These are phyloP conservation scores for Chimonanthus praecox DNA, from an alignment of 164 flowering plant genomes.

Conservation along the genomic window DNA sequence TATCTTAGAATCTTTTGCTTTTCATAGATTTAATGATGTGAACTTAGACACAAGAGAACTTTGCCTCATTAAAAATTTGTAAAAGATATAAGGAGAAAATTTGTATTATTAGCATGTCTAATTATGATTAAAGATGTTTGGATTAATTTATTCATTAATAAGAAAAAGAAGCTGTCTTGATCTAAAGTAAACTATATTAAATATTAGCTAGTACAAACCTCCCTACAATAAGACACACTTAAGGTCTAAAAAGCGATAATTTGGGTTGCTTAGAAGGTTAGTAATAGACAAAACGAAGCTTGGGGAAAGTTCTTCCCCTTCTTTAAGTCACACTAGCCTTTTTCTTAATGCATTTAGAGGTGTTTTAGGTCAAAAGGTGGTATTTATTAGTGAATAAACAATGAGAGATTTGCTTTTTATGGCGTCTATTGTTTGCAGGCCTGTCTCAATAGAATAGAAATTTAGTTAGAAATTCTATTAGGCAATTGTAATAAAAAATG, in stretches of 20 bases:
- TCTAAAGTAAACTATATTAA: not conserved
- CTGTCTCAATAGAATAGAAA: too few relatives aligned
- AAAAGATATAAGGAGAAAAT: not conserved
- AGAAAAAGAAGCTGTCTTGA: too few relatives aligned
- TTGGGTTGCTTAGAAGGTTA: slow-evolving; percentile 6
- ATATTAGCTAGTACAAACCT: not conserved
- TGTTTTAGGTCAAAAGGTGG: too few relatives aligned
- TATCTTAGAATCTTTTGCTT: not conserved
- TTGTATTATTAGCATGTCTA: not conserved
- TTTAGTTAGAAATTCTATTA: too few relatives aligned
- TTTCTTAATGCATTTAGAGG: too few relatives aligned
- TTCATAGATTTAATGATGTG: slow-evolving; percentile 3
- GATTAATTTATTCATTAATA: not conserved
- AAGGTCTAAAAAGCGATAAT: not conserved
- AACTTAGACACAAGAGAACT: not conserved
- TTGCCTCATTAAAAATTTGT: not conserved
- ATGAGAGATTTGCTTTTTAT: too few relatives aligned
- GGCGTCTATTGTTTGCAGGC: too few relatives aligned
- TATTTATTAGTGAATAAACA: too few relatives aligned
- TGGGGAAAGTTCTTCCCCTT: slow-evolving; percentile 6
- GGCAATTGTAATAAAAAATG: too few relatives aligned
- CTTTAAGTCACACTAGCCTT: not conserved
- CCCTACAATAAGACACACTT: not conserved
- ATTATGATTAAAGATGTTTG: not conserved
- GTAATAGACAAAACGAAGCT: slow-evolving; percentile 9